Evolutionary conservation across 176 grass and related monocot genomes (phyloP).

Genomic region (Bothriochloa decipiens): DNA sequence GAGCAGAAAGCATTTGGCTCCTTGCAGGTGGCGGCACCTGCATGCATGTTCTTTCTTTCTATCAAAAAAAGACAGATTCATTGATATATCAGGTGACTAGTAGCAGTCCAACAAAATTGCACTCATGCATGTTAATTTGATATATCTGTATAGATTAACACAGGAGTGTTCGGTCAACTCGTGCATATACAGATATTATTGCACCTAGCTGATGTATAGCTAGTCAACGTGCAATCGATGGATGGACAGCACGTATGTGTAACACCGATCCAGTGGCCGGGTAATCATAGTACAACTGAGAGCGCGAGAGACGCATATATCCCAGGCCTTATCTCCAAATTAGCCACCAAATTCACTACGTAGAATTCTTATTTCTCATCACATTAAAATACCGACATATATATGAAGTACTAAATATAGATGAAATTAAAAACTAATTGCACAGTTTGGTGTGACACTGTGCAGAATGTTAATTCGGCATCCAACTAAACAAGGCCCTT

Average conservation of each 20-base stretch:
- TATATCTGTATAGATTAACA: neutral
- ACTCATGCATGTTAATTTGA: no score
- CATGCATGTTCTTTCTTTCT: neutral
- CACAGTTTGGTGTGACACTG: no score
- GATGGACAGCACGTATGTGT: conserved; percentile 32
- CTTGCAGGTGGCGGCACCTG: neutral
- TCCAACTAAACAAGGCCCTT: no score
- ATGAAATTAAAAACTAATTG: no score
- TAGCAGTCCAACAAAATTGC: no score
- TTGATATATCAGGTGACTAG: neutral
- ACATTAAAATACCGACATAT: no score
- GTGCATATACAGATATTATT: conserved; percentile 24
- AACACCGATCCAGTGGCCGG: conserved; percentile 13
- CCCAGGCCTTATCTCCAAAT: no score
- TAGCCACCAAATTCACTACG: no score
- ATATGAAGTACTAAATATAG: no score
- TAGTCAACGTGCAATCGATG: conserved; percentile 40
- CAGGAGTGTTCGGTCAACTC: neutral
- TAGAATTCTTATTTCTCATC: no score
- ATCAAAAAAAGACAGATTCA: no score
- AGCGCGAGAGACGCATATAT: neutral
- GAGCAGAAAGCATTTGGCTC: neutral
- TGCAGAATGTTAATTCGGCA: no score
- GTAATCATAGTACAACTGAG: conserved; percentile 28
- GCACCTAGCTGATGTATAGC: neutral